These are phyloP conservation scores for Ceratocystis smalleyi DNA, from an alignment of 2,329 filamentous ascomycete species.

Conservation along the genomic window DNA sequence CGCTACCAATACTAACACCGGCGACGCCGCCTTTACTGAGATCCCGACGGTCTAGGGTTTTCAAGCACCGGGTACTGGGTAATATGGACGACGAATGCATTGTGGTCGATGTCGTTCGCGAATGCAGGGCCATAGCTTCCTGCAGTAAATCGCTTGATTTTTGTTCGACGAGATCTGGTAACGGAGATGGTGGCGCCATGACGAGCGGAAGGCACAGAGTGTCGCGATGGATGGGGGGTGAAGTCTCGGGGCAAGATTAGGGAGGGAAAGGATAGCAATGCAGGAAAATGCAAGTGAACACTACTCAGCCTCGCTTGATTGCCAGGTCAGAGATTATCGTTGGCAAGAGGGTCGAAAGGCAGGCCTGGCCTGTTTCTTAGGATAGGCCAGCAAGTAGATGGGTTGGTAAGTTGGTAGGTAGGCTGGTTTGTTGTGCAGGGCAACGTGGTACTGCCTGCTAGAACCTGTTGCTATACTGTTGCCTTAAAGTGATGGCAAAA, in stretches of 20 bases:
- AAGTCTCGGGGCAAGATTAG: not conserved
- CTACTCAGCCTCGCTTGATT: constrained; percentile 11
- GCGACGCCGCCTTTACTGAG: constrained; percentile 37
- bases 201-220: not conserved
- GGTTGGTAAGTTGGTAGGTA: not conserved
- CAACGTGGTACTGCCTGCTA: not conserved
- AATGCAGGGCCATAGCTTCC: constrained; percentile 9
- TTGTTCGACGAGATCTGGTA: not conserved
- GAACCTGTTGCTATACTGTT: not conserved
- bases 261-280: not conserved
- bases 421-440: not conserved
- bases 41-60: constrained; percentile 9
- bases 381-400: too few relatives aligned
- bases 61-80: not conserved
- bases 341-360: not conserved
- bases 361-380: not conserved
- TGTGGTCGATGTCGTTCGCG: not conserved
- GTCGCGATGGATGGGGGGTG: not conserved
- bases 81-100: not conserved
- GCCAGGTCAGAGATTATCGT: constrained; percentile 1
- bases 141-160: constrained; percentile 3
- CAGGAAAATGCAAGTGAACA: constrained; percentile 11
- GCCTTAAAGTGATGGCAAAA: not conserved
- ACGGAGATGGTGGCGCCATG: constrained; percentile 6
- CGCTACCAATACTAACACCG: constrained; percentile 40